Evolutionary conservation across 2,329 filamentous ascomycete genomes (phyloP).

Genomic region (Leptographium wingfieldii): DNA sequence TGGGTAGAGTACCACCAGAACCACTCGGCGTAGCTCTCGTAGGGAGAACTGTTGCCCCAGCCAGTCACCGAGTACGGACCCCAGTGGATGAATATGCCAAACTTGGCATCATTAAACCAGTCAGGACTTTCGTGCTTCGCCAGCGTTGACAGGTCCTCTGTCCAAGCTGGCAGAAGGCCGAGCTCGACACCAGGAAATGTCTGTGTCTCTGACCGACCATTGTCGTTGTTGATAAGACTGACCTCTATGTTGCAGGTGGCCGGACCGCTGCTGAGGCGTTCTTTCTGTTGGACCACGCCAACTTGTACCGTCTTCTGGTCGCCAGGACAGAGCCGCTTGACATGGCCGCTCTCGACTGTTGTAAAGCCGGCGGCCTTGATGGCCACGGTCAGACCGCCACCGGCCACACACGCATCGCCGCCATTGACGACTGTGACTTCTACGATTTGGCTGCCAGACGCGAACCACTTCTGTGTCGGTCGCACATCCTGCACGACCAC

Average conservation of each 20-base stretch:
- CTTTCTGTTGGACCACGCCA: background rate
- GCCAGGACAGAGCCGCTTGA: slow-evolving; percentile 29
- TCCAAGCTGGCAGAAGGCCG: background rate
- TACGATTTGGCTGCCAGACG: slow-evolving; percentile 23
- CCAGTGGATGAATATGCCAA: slow-evolving; percentile 50
- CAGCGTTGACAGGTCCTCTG: slow-evolving; percentile 18
- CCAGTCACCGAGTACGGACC: slow-evolving; percentile 42
- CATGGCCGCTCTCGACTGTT: slow-evolving; percentile 25
- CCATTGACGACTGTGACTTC: slow-evolving; percentile 27
- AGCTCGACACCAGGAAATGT: background rate
- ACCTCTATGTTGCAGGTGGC: slow-evolving; percentile 1
- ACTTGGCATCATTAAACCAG: slow-evolving; percentile 44
- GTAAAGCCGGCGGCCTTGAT: slow-evolving; percentile 26
- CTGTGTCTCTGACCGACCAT: background rate
- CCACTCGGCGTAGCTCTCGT: slow-evolving; percentile 32
- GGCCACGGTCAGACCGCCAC: slow-evolving; percentile 14
- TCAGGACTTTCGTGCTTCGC: slow-evolving; percentile 29
- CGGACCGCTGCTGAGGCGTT: background rate
- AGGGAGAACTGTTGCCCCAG: slow-evolving; percentile 33
- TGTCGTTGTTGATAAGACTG: background rate
- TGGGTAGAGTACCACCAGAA: slow-evolving; percentile 33
- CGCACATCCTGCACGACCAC: slow-evolving; percentile 26
- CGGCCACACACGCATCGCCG: slow-evolving; percentile 21
- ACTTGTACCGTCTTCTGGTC: slow-evolving; percentile 24
- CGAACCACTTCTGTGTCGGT: slow-evolving; percentile 29